Evolutionary conservation across 2,329 filamentous ascomycete genomes (phyloP), one percentile per base, ranked within the genome.

Genomic region (Simplicillium sp.): DNA sequence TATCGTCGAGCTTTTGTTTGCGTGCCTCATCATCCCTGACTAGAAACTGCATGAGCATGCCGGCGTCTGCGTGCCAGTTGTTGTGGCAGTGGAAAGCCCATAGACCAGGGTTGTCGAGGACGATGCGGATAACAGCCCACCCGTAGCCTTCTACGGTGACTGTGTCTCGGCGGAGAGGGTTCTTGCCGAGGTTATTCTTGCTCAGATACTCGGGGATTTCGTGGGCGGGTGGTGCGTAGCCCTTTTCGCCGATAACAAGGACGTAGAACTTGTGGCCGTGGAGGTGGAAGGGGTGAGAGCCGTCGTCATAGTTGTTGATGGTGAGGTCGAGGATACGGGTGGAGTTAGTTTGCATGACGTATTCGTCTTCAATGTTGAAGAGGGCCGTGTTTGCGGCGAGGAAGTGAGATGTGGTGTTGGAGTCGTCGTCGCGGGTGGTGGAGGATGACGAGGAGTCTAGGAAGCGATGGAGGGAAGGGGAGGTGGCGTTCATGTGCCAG

Each of bases 71-170:
- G 49, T 80, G 75, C 75, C 75, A 80, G 0, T 64, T 60, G 43
- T 77, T 68, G 47, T 79, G 75, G 47, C 75, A 79, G 51, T 78
- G 75, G 16, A 79, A 67, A 0, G 70, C 64, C 75, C 75, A 79
- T 2, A 73, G 48, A 1, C 75, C 75, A 0, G 74, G 68, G 49
- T 77, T 79, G 44, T 79, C 73, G 1, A 74, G 64, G 3, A 74
- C 60, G 12, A 78, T 66, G 41, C 75, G 59, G 11, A 80, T 53
- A n/a, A 73, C 49, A 2, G 67, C 59, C 73, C 72, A 78, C 1
- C 70, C 71, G 39, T 70, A 77, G 0, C 65, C 68, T 50, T 75
- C 70, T 0, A 73, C 61, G 0, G 70, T 71, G 3, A 73, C 61
- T 2, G 71, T 73, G 29, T 65, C 62, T 16, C 62, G 53, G 11